These are phyloP conservation scores for Bonnemaisonia californica DNA, from an alignment of 31 red algal genomes.

Conservation along the genomic window DNA sequence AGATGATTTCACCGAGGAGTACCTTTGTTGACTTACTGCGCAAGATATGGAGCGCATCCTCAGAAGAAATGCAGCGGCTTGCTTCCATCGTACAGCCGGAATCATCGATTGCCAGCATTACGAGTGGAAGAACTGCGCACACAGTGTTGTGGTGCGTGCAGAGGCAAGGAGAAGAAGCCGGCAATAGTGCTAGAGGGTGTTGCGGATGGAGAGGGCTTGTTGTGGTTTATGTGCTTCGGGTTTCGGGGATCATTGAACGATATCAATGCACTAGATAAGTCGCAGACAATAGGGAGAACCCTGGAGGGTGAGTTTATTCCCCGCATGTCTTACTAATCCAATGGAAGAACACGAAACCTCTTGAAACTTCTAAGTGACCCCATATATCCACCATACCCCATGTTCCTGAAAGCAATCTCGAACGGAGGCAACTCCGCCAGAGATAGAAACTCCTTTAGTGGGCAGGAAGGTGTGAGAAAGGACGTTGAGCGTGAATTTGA, in stretches of 20 bases:
- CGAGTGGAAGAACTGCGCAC: too few species aligned
- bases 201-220: constrained; percentile 12
- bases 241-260: constrained; percentile 20
- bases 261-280: constrained; percentile 26
- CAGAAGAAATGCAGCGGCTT: constrained; percentile 23
- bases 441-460: not conserved
- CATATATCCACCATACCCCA: constrained; percentile 6
- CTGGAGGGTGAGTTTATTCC: constrained; percentile 11
- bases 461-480: constrained; percentile 20
- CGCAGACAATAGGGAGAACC: constrained; percentile 22
- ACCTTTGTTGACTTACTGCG: not conserved
- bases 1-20: constrained; percentile 12
- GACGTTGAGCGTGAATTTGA: constrained; percentile 19
- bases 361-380: constrained; percentile 4
- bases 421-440: constrained; percentile 6
- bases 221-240: constrained; percentile 25
- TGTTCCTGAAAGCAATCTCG: constrained; percentile 16
- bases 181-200: constrained; percentile 15
- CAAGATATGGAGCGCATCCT: constrained; percentile 16
- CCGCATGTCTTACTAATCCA: constrained; percentile 9
- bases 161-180: constrained; percentile 32
- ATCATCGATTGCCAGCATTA: constrained; percentile 27
- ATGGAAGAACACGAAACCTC: not conserved
- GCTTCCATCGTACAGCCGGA: constrained; percentile 11
- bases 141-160: constrained; percentile 14